Base-by-base conservation (phyloP, 768 basidiomycete species). In the Aureoboletus auriporus region DNA sequence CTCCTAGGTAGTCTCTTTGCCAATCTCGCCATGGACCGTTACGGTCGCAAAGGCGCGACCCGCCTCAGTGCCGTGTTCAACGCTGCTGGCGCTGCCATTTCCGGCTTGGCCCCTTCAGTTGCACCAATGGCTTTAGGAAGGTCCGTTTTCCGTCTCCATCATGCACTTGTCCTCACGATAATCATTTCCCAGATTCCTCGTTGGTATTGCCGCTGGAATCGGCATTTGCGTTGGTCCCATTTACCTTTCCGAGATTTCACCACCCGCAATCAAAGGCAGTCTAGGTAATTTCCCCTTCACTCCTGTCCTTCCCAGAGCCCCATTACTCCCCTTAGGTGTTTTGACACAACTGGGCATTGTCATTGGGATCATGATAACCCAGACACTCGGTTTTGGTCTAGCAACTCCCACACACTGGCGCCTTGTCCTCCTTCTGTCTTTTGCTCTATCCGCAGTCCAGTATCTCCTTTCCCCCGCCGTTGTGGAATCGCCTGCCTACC, bases 181-280 rank as follows among this genome's bases (percentile, higher is more conserved):
- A 8, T 20, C 10, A 11, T 9, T 44, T 40, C 47, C 46, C 53
- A 86, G 86, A 58, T 71, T 83, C 49, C 58, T 88, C 29, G 77
- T 83, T 9, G 86, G 89, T n/a, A 56, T 84, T 14, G 83, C 81
- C 27, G 79, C 86, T 36, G 87, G 89, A 35, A 60, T 89, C 47
- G 85, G 85, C 31, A 65, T 90, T 7, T 88, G 86, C 55, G 80
- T 90, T n/a, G 80, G 81, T 4, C 93, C 93, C 9, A 76, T 93
- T 31, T 93, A 82, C 67, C 73, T 95, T n/a, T 75, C 86, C 5
- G 90, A 93, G 65, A 84, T 95, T 11, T 82, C 91, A 0, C 93
- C 93, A 0, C 68, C 79, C 3, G 75, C 77, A 39, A 86, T 92
- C 48, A 84, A 80, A 55, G 88, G 87, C 16, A 84, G 72, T 47